Base-by-base conservation (phyloP, 805 yeast genomes). In the Saturnispora dispora region DNA sequence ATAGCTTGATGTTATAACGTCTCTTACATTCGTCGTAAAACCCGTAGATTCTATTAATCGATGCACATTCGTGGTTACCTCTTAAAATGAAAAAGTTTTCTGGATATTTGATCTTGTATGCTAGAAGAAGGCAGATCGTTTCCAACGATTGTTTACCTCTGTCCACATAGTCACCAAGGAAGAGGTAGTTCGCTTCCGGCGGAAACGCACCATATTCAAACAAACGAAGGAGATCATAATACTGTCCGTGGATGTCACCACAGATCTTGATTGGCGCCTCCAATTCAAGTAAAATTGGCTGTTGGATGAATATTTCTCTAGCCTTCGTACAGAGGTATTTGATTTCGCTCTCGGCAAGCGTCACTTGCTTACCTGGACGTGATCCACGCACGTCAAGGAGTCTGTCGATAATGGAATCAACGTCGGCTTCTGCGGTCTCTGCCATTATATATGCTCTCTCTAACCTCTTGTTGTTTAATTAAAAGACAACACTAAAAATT, bases 131-230 rank as follows among this genome's bases (percentile, higher is more conserved):
- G 71, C 98, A 91, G 63, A 91, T 91, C 17, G 98, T 93, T 71
- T 91, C 99, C 61, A 93, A 74, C 30, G 96, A 88, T 75, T 93
- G 98, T 68, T 90, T 89, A 65, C 99, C 99, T 77, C 99, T 85
- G 75, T 91, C 99, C 59, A 91, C 99, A 66, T 91, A 91, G 76
- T 91, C 99, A 59, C 99, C 99, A 54, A 91, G 72, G 67, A 91
- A 91, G 62, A 91, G 75, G 73, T 91, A 91, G 74, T 91, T 91
- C 18, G 98, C 95, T 69, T 93, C 98, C 11, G 99, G 99, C 1
- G 99, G 99, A 77, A 93, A 91, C 2, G 98, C 99, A 62, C 99
- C 98, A 66, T 91, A 91, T 74, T 93, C 98, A 64, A 91, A 91
- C 62, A 91, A 79, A 71, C 99, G 85, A 67, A 91, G 78, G 62